Conservation (phyloP, 1,139 yeast genomes). For the Candida anutae region DNA sequence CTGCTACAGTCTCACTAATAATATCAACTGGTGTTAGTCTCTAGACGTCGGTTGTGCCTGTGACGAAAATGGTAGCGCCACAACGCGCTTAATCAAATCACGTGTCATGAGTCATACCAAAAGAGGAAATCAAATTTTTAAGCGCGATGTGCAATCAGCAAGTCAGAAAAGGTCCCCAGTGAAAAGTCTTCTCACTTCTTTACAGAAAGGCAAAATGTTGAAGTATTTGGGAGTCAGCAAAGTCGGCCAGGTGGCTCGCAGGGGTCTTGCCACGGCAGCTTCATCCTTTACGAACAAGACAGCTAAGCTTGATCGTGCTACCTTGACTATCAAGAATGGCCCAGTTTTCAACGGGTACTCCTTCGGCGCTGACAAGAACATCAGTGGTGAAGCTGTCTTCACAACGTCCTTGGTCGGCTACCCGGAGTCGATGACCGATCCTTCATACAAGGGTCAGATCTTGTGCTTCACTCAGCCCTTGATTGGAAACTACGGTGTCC, state of each 20-base stretch:
- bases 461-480: constrained; percentile 94
- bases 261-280: constrained; percentile 36
- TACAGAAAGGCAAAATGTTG: neutral
- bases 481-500: constrained; percentile 97
- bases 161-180: constrained; percentile 2
- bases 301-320: constrained; percentile 65
- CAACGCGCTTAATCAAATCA: too few relatives aligned
- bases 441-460: constrained; percentile 93
- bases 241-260: constrained; percentile 8
- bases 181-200: neutral
- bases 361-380: constrained; percentile 87
- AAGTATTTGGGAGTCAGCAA: too few relatives aligned
- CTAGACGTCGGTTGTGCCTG: too few relatives aligned
- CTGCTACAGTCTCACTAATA: too few relatives aligned
- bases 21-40: too few relatives aligned
- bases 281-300: constrained; percentile 27
- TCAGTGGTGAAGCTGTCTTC: constrained; percentile 95
- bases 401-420: constrained; percentile 96
- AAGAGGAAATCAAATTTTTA: constrained; percentile 26
- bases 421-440: constrained; percentile 98
- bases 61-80: too few relatives aligned
- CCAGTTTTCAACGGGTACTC: constrained; percentile 91
- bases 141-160: constrained; percentile 36
- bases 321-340: constrained; percentile 85
- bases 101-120: constrained; percentile 18